Evolutionary conservation across 768 basidiomycete species (phyloP), one percentile per base, ranked within the genome.

Genomic region (Coprinopsis marcescibilis): DNA sequence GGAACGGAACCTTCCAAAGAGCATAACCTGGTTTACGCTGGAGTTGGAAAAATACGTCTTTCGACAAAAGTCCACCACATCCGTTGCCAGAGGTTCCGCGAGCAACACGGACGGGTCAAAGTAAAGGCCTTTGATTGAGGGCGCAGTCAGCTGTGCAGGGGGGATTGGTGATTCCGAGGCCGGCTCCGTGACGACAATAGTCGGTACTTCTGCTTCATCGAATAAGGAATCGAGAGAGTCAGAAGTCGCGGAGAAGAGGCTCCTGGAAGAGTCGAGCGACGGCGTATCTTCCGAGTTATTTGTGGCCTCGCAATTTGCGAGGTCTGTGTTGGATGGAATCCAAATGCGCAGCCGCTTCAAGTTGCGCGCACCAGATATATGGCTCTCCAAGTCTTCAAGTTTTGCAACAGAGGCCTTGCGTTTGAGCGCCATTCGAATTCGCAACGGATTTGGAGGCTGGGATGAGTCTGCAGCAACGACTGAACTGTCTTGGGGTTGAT

Each of bases 1-100:
- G 24, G 51, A 48, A 23, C 55, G 30, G 32, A 60, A 59, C 12
- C 82, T 76, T 35, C 81, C 81, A 57, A 95, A 95, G 14, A 95
- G 73, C 91, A 94, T 93, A 43, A 85, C 76, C 62, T 94, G 91
- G 57, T 95, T 89, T 38, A 78, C 69, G 34, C 65, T 52, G 20
- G 63, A 65, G 10, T 59, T 59, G 8, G 55, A 57, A 57, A 85
- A 86, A 60, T 83, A 87, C 7, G 69, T 71, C 2, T 63, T 56
- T 61, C 78, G 69, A 61, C 83, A 85, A 43, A 76, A 76, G 10
- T 61, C 58, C 41, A 69, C 58, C 25, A 81, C 65, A 0, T 67
- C 59, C 17, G 77, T 65, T 3, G 78, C 77, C 8, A 85, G 62
- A 30, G 75, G 75, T 15, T 59, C 50, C 3, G 83, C 69, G 6